Conservation (phyloP, 441 rosid genomes). For the Gossypium schwendimanii region DNA sequence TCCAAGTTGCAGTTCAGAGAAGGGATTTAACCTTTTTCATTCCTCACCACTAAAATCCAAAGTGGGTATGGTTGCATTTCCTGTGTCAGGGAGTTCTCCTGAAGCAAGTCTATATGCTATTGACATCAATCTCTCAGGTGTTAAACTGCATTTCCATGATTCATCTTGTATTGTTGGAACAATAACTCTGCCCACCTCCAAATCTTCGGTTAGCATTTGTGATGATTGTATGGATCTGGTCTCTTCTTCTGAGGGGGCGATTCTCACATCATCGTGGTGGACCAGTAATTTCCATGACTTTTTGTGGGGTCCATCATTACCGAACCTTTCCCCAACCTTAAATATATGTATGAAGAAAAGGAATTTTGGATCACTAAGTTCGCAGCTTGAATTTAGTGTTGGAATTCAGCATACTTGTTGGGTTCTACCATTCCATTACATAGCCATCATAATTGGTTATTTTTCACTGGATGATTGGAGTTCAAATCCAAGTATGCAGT, state of each 20-base stretch:
- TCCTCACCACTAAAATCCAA: slow-evolving; percentile 16
- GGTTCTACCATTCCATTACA: slow-evolving; percentile 58
- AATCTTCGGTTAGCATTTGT: slow-evolving; percentile 37
- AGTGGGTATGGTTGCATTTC: slow-evolving; percentile 17
- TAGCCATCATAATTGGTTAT: slow-evolving; percentile 82
- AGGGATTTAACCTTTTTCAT: slow-evolving; percentile 21
- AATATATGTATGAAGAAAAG: slow-evolving; percentile 62
- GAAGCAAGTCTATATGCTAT: slow-evolving; percentile 25
- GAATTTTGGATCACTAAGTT: slow-evolving; percentile 33
- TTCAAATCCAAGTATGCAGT: slow-evolving; percentile 33
- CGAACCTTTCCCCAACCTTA: slow-evolving; percentile 54
- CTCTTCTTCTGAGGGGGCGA: slow-evolving; percentile 62
- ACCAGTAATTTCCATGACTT: slow-evolving; percentile 42
- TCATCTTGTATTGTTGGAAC: slow-evolving; percentile 69
- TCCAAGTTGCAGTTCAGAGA: slow-evolving; percentile 30
- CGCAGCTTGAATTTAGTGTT: slow-evolving; percentile 71
- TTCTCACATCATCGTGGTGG: slow-evolving; percentile 69
- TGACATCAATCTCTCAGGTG: slow-evolving; percentile 46
- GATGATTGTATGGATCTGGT: slow-evolving; percentile 54
- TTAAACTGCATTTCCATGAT: slow-evolving; percentile 82
- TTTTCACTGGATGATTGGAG: slow-evolving; percentile 84
- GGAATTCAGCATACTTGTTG: slow-evolving; percentile 85
- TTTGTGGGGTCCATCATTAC: slow-evolving; percentile 66
- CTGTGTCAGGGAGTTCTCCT: slow-evolving; percentile 21
- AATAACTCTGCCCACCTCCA: slow-evolving; percentile 46